Evolutionary conservation across 352 stramenopile species (phyloP), one percentile per base, ranked within the genome.

Genomic region (Pythium coloratum): DNA sequence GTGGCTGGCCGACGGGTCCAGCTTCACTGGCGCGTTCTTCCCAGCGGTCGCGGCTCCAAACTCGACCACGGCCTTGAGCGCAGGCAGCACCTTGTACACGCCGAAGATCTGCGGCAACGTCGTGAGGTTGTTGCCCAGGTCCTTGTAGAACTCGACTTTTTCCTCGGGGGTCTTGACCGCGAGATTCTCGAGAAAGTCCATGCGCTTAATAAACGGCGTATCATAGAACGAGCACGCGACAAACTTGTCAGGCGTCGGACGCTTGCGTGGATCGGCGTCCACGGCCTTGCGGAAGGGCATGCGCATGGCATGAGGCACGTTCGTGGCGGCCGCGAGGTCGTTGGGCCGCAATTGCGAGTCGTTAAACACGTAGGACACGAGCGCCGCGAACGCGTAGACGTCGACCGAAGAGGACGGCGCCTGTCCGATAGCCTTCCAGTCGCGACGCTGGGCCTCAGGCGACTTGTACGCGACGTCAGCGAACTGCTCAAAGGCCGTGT

Each of bases 71-170:
- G 78, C 81, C 61, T 94, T 92, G 18, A 97, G 60, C 10, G 87
- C 85, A 28, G 88, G 90, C 7, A 97, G 66, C 38, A 97, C 89
- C 68, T 97, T 97, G 79, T 93, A 75, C 32, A 95, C 73, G n/a
- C 83, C 86, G 73, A 92, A 94, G 10, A 73, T 77, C 36, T 77
- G 74, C 8, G 90, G 90, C 47, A 97, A 61, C 14, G 80, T 80
- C 14, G 80, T 63, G 33, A 95, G 34, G 50, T 90, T 82, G n/a
- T 81, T 76, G 34, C 82, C 76, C 20, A 99, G 77, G 54, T 96
- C 94, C 78, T 98, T 96, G 80, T 98, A 97, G 68, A 98, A 98
- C 34, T 82, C 81, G 40, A 97, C 89, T 64, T 98, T 98, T 69
- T 98, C 91, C 55, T 98, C 93, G 0, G 93, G 82, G 0, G 90